phyloP scores from a whole-genome alignment of 192 early-diverging fungal species.

The Pilaira anomala region DNA sequence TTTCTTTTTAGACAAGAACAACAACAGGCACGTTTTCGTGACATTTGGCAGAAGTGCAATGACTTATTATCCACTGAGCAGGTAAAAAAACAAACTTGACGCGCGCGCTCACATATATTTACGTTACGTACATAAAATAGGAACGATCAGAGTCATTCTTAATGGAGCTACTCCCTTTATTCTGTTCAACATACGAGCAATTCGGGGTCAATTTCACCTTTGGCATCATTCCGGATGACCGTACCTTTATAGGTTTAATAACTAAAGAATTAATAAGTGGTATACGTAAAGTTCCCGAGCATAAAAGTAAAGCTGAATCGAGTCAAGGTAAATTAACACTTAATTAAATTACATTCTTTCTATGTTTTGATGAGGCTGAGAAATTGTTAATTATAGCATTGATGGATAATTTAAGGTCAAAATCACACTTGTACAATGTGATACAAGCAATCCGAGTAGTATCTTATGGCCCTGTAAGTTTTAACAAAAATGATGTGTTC shows the following conservation, averaged over 20 bases:
- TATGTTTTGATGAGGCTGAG: conserved; percentile 6
- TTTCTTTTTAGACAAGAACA: conserved; percentile 25
- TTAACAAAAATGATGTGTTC: conserved; percentile 1
- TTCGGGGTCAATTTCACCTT: conserved; percentile 8
- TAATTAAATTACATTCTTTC: neutral
- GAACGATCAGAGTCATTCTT: conserved; percentile 28
- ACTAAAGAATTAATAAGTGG: conserved; percentile 34
- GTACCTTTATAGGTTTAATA: conserved; percentile 28
- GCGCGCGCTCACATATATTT: neutral
- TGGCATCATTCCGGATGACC: conserved; percentile 22
- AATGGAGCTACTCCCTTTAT: conserved; percentile 23
- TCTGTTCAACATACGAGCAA: conserved; percentile 31
- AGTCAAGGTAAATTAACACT: conserved; percentile 30
- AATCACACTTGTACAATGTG: conserved; percentile 37
- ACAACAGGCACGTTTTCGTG: conserved; percentile 13
- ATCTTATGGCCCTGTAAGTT: conserved; percentile 48
- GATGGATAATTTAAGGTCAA: conserved; percentile 34
- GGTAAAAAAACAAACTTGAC: conserved; percentile 9
- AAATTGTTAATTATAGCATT: conserved; percentile 23
- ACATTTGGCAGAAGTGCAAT: conserved; percentile 18
- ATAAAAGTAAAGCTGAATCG: conserved; percentile 21
- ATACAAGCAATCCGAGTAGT: conserved; percentile 44
- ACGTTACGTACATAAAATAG: conserved; percentile 15
- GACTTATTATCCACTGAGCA: conserved; percentile 7
- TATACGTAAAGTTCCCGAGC: conserved; percentile 35